phyloP scores from a whole-genome alignment of 1,139 yeast species.

The Hyphopichia fennica region DNA sequence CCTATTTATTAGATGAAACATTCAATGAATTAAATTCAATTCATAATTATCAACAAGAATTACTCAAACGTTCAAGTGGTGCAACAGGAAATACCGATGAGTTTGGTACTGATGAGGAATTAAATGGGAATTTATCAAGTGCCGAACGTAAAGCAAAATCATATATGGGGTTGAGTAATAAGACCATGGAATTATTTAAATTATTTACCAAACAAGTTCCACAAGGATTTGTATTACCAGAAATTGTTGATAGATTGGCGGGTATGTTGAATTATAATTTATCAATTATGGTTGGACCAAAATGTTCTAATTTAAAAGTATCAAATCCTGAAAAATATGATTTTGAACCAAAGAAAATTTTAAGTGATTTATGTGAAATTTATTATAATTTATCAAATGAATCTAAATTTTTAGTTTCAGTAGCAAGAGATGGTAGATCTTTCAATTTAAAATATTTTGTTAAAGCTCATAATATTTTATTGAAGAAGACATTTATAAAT shows the following conservation, averaged over 20 bases:
- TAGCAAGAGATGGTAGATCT: constrained; percentile 89
- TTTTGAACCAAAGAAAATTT: constrained; percentile 75
- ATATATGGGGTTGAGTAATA: constrained; percentile 79
- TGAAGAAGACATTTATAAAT: constrained; percentile 52
- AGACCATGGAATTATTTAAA: constrained; percentile 76
- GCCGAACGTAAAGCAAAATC: constrained; percentile 81
- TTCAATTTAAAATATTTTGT: constrained; percentile 64
- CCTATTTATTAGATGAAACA: constrained; percentile 89
- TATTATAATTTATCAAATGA: constrained; percentile 70
- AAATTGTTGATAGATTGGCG: constrained; percentile 89
- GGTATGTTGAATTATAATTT: constrained; percentile 94
- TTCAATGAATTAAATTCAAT: constrained; percentile 75
- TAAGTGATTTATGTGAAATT: constrained; percentile 70
- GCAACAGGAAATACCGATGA: constrained; percentile 32
- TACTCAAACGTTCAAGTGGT: constrained; percentile 40
- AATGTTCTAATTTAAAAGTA: constrained; percentile 85
- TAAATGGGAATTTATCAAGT: constrained; percentile 51
- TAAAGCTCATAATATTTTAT: constrained; percentile 68
- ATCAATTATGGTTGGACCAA: constrained; percentile 90
- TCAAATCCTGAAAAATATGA: constrained; percentile 79
- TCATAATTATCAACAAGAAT: constrained; percentile 69
- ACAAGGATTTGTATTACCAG: constrained; percentile 79
- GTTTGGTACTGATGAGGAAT: constrained; percentile 62
- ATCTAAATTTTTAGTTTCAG: constrained; percentile 69
- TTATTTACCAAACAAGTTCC: constrained; percentile 88